Evolutionary conservation across 805 yeast species (phyloP), one percentile per base, ranked within the genome.

Genomic region (Sugiyamaella americana): DNA sequence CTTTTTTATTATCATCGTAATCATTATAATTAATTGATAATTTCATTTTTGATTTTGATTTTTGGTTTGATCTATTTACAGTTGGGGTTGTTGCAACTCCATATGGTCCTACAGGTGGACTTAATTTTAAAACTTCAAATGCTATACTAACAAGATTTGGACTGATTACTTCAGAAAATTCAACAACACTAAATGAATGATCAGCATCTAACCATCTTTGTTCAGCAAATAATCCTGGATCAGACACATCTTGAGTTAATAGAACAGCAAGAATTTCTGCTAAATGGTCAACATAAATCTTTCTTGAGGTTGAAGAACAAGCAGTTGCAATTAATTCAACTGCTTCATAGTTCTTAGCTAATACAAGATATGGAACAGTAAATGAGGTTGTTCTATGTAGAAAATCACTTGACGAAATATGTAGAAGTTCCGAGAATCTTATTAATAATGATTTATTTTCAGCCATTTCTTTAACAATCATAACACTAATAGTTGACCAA

Each of bases 361-460:
- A 38, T 46, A 88, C 71, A 4, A 89, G 69, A 52, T 81, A 74
- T 0, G 98, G 97, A 0, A 89, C 74, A 0, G 89, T 85, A 57
- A 79, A 82, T 17, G 78, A 76, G 40, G 79, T 76, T 3, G 94
- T 87, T 45, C 91, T 71, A 30, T 71, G 71, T 22, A 89, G 67
- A 44, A 93, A 84, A 17, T 77, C 78, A 17, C 70, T 71, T 2
- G 73, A 68, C 1, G 84, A 72, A 40, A 87, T 76, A 0, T 80
- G 84, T 17, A 87, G 71, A 8, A 87, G 67, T 22, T 78, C 79
- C 4, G 88, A 76, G 16, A 91, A 69, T 48, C 76, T 73, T 21
- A 70, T 69, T 22, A 87, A 73, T 45, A 84, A 67, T 3, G 71
- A 66, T 0, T 80, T 78, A 46, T 75, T 75, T 2, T 70, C 64